Evolutionary conservation across 441 rosid species (phyloP), one percentile per base, ranked within the genome.

Genomic region (Jatropha multifida): DNA sequence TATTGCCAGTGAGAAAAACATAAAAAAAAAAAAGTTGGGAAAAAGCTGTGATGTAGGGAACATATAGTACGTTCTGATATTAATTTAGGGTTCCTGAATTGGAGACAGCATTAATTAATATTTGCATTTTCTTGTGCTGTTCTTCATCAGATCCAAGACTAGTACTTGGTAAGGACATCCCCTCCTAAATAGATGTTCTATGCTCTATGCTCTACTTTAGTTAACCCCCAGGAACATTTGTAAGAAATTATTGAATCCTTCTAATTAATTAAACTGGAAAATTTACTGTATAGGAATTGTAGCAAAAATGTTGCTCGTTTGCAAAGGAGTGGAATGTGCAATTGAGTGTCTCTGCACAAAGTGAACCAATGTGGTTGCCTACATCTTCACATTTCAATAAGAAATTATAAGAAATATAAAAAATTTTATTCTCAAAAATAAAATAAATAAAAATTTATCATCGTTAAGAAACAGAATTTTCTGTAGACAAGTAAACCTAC

Each of bases 91-190:
- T 48, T 48, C 56, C 71, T 48, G 3, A 49, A 15, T 32, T 7
- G 13, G 71, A 27, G 42, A 32, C 58, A 49, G 5, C 9, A 42
- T 65, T 20, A 32, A 32, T 18, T 65, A 49, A 2, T 41, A 68
- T 68, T 40, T 68, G 60, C n/a, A 49, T 13, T 27, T 27, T 27
- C 14, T 65, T 8, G 3, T 15, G 48, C 4, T 7, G 12, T 18
- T 56, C 9, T 26, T 68, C 42, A 68, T 49, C 14, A 68, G 20
- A 68, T 68, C 71, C 71, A 68, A 68, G 18, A 26, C 71, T 48
- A 12, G 26, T 3, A 20, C 4, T 20, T 59, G 37, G n/a, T 1
- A 32, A 32, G 32, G 32, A 32, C 32, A 32, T 32, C 32, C 32
- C 32, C 32, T 32, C 32, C 0, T 32, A 32, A 32, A 32, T 32